Evolutionary conservation across 2,329 filamentous ascomycete genomes (phyloP).

Genomic region (Sarocladium brachiariae): DNA sequence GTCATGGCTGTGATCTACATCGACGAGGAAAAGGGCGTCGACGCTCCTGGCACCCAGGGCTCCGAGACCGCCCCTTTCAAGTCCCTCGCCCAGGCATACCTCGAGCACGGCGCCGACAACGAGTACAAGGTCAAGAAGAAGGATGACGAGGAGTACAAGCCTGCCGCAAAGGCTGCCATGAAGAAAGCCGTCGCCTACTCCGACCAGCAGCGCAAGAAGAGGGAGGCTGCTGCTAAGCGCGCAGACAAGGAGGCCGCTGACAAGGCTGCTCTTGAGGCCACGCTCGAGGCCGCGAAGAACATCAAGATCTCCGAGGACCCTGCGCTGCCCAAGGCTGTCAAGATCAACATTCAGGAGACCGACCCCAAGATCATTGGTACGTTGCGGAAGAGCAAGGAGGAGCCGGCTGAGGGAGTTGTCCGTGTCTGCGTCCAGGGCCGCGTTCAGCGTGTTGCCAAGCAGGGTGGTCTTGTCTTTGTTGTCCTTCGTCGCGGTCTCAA

Average conservation of each 20-base stretch:
- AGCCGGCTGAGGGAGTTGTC: conserved; percentile 45
- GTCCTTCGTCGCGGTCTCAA: conserved; percentile 72
- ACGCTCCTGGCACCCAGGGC: conserved; percentile 61
- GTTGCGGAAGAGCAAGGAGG: conserved; percentile 47
- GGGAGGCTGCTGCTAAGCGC: conserved; percentile 73
- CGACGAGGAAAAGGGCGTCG: conserved; percentile 72
- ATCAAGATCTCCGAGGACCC: conserved; percentile 37
- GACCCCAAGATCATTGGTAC: conserved; percentile 22
- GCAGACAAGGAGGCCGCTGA: conserved; percentile 65
- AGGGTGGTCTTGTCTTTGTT: conserved; percentile 81
- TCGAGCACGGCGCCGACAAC: conserved; percentile 59
- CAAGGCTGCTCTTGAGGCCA: conserved; percentile 57
- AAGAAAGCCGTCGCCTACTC: conserved; percentile 53
- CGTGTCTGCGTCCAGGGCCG: conserved; percentile 75
- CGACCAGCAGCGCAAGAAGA: conserved; percentile 29
- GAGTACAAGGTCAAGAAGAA: conserved; percentile 47
- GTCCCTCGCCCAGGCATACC: conserved; percentile 69
- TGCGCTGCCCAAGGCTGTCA: conserved; percentile 65
- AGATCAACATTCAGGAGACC: conserved; percentile 59
- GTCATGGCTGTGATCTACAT: conserved; percentile 51
- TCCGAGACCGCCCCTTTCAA: conserved; percentile 73
- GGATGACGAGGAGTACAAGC: conserved; percentile 11
- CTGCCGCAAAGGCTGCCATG: conserved; percentile 47
- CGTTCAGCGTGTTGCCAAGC: conserved; percentile 72
- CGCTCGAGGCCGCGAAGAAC: conserved; percentile 56